Conservation (phyloP, 805 yeast species). For the Candida insectalens region DNA sequence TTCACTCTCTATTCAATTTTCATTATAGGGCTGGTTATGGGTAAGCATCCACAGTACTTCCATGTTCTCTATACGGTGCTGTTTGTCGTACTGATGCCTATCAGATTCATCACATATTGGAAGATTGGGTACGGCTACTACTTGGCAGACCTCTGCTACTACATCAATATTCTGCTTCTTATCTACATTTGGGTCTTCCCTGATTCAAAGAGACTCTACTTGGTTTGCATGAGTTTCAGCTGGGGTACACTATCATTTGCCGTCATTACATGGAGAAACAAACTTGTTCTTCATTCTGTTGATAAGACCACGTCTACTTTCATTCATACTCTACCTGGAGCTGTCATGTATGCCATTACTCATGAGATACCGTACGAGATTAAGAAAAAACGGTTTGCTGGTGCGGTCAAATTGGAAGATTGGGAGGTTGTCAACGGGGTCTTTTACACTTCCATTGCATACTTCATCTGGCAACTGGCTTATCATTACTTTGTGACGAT, state of each 20-base stretch:
- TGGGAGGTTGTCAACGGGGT: slow-evolving; percentile 71
- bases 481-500: slow-evolving; percentile 92
- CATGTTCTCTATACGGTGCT: slow-evolving; percentile 65
- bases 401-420: slow-evolving; percentile 55
- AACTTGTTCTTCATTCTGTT: slow-evolving; percentile 81
- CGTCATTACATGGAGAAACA: slow-evolving; percentile 91
- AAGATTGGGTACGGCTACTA: slow-evolving; percentile 75
- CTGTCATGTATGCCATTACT: slow-evolving; percentile 75
- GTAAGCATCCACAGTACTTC: slow-evolving; percentile 66
- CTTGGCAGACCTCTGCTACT: slow-evolving; percentile 89
- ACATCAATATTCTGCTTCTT: slow-evolving; percentile 65
- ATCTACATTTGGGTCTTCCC: slow-evolving; percentile 81
- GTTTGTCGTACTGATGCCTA: slow-evolving; percentile 63
- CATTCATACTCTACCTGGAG: slow-evolving; percentile 87
- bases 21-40: slow-evolving; percentile 64
- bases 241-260: slow-evolving; percentile 91
- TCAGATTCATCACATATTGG: slow-evolving; percentile 74
- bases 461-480: slow-evolving; percentile 80
- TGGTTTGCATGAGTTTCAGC: slow-evolving; percentile 76
- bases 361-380: slow-evolving; percentile 55
- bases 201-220: slow-evolving; percentile 56
- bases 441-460: slow-evolving; percentile 69
- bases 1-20: slow-evolving; percentile 61
- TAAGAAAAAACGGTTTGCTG: slow-evolving; percentile 60
- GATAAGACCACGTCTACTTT: slow-evolving; percentile 89